A percentile compares a stretch with the other conserved stretches of the same genome.
These are phyloP conservation scores for Eucalyptus tenuipes DNA, from an alignment of 345 rosid genomes.

Conservation along the genomic window DNA sequence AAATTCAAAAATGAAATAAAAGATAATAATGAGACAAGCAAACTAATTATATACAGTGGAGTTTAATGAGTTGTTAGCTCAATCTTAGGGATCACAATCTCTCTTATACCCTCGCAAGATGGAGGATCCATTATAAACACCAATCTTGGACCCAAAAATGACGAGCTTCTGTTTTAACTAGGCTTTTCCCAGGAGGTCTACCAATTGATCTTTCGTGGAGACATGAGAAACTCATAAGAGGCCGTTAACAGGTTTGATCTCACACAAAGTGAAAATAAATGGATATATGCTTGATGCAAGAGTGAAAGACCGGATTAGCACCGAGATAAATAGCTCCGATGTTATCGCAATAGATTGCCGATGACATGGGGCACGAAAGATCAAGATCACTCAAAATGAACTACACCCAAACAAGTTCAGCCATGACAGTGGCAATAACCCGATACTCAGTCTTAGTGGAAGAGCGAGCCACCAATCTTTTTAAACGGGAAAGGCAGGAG, in stretches of 20 bases:
- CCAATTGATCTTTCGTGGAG: background rate
- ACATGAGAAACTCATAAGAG: background rate
- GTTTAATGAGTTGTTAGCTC: too few species aligned
- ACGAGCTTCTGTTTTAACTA: background rate
- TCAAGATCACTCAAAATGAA: fast-evolving
- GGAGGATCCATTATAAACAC: background rate
- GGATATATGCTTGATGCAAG: background rate
- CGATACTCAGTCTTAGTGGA: background rate
- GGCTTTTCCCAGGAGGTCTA: fast-evolving
- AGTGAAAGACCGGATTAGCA: background rate
- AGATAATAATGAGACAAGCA: background rate
- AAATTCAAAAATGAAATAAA: background rate
- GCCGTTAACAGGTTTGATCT: background rate
- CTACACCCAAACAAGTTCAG: background rate
- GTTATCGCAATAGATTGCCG: background rate
- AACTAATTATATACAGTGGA: background rate
- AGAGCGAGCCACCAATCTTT: background rate
- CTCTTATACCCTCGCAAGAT: too few species aligned
- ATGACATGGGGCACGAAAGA: fast-evolving
- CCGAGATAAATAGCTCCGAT: background rate
- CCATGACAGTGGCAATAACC: background rate
- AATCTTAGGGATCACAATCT: too few species aligned
- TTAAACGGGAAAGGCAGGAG: background rate
- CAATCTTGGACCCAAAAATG: background rate
- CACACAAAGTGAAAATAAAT: background rate